phyloP scores from a whole-genome alignment of 2,329 filamentous ascomycete genomes.

The Plenodomus lindquistii region DNA sequence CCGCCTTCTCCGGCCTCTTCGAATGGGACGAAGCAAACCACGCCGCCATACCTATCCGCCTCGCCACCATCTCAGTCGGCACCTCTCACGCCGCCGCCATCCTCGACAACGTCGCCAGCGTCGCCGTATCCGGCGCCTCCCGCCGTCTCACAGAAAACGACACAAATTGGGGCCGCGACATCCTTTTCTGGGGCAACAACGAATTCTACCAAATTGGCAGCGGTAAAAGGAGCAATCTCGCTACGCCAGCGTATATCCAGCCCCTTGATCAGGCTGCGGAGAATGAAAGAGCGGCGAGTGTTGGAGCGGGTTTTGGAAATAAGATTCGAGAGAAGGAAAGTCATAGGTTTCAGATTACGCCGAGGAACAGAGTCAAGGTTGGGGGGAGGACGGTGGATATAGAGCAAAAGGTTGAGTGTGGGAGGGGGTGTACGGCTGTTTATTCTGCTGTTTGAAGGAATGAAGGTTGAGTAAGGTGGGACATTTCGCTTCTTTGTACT shows the following conservation, averaged over 20 bases:
- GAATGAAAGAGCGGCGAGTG: constrained; percentile 30
- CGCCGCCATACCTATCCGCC: constrained; percentile 73
- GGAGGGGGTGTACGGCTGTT: constrained; percentile 73
- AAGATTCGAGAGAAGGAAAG: constrained; percentile 66
- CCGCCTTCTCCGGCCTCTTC: constrained; percentile 77
- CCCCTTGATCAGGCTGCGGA: constrained; percentile 71
- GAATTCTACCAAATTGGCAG: constrained; percentile 93
- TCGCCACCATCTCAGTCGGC: constrained; percentile 74
- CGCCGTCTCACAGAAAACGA: constrained; percentile 60
- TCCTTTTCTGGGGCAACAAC: constrained; percentile 93
- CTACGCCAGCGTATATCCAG: constrained; percentile 75
- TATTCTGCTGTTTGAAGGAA: constrained; percentile 19
- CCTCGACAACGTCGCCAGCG: constrained; percentile 77
- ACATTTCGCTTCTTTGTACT: too few relatives aligned
- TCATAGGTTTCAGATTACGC: constrained; percentile 80
- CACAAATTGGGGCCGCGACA: constrained; percentile 86
- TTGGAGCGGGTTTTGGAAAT: constrained; percentile 4
- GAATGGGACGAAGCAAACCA: constrained; percentile 81
- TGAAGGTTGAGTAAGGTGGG: too few relatives aligned
- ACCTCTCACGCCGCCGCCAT: constrained; percentile 79
- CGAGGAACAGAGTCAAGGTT: constrained; percentile 69
- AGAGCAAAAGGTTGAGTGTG: constrained; percentile 89
- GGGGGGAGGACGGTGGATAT: constrained; percentile 72
- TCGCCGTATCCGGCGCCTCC: constrained; percentile 56
- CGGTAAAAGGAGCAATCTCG: constrained; percentile 81